These are phyloP conservation scores for Boletellus dicymbophilus DNA, from an alignment of 1,284 basidiomycete genomes.

Conservation along the genomic window DNA sequence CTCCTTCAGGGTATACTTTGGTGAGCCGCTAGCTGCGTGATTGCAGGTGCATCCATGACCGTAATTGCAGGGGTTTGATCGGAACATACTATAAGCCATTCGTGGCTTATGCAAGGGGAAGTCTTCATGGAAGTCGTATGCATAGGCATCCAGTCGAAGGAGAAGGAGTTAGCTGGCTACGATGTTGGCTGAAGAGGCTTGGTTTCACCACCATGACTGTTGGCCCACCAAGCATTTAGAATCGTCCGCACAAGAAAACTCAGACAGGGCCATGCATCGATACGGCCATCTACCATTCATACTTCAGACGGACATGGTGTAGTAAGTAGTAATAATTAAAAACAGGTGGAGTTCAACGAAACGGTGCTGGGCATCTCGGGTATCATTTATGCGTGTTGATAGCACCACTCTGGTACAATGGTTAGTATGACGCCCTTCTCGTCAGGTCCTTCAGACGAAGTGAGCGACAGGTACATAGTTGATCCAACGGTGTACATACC, in stretches of 20 bases:
- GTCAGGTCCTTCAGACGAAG: constrained; percentile 14
- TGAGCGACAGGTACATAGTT: not conserved
- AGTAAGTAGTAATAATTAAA: too few relatives aligned
- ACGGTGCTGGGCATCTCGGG: constrained; percentile 4
- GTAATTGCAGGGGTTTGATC: constrained; percentile 32
- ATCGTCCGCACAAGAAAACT: not conserved
- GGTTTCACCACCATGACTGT: constrained; percentile 33
- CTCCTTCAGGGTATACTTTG: constrained; percentile 71
- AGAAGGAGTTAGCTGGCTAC: constrained; percentile 44
- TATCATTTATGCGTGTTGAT: constrained; percentile 2
- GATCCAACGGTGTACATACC: constrained; percentile 9
- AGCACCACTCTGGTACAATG: not conserved
- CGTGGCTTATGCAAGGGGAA: constrained; percentile 26
- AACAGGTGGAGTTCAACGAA: too few relatives aligned
- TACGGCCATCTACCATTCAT: too few relatives aligned
- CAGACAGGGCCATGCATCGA: too few relatives aligned
- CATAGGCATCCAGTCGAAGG: constrained; percentile 38
- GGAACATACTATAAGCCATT: constrained; percentile 37
- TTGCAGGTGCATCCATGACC: constrained; percentile 3
- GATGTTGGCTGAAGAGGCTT: constrained; percentile 40
- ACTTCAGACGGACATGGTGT: too few relatives aligned
- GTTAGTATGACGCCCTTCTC: constrained; percentile 10
- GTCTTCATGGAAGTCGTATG: constrained; percentile 15
- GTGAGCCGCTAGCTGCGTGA: constrained; percentile 36
- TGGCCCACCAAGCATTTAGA: constrained; percentile 28